Base-by-base conservation (phyloP, 1,139 yeast genomes). In the Lodderomyces pseudojiufengensis region DNA sequence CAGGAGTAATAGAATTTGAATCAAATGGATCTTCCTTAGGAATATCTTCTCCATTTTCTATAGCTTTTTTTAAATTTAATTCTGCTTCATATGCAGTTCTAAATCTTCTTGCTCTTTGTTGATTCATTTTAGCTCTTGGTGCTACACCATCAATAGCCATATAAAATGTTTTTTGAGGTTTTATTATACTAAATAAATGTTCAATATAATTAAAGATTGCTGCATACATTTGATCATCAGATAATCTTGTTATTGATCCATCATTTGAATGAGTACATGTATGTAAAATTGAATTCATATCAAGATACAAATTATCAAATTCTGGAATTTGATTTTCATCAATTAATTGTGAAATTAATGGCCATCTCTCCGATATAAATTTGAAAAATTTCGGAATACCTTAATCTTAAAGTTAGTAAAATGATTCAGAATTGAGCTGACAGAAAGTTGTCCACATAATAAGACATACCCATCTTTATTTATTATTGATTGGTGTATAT, bases 91-190 rank as follows among this genome's bases (percentile, higher is more conserved):
- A 78, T 0, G 98, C 98, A 10, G 97, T 80, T 59, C 98, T 73
- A 59, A 94, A 94, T 61, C 99, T 78, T 68, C 99, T 80, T 2
- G 98, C 84, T 61, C 99, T 80, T 61, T 94, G 99, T 61, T 94
- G 99, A 57, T 94, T 94, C 97, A 94, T 94, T 57, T 94, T 94
- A 20, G 99, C 99, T 54, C 99, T 74, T 35, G 99, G 99, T 0
- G 98, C 98, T 35, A 94, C 99, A 48, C 99, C 99, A 64, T 94
- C 99, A 44, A 94, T 88, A 4, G 99, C 98, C 95, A 94, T 90
- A 59, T 84, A 90, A 50, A 94, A 86, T 23, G 85, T 78, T 55
- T 87, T 76, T 50, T 84, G 73, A 5, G 99, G 99, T 54, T 80
- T 80, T 48, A 92, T 88, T 26, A 87, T 78, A 44, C 81, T 82